Conservation (phyloP, 148 eudicot species). For the Simmondsia chinensis region DNA sequence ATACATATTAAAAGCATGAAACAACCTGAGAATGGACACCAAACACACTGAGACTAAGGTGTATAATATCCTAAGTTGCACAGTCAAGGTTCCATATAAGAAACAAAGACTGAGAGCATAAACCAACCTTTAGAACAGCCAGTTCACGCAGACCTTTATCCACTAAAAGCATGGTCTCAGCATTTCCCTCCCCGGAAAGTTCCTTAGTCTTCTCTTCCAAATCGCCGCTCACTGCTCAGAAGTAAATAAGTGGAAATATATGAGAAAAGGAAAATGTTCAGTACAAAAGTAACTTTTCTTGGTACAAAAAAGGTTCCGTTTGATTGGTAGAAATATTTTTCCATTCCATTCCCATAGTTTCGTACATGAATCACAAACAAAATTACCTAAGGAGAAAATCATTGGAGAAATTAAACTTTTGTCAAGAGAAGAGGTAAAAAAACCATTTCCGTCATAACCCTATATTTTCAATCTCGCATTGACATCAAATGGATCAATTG, state of each 20-base stretch:
- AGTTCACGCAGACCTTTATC: constrained; percentile 87
- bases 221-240: constrained; percentile 41
- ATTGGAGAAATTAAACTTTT: too few species aligned
- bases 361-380: too few species aligned
- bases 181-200: constrained; percentile 44
- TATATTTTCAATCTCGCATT: too few species aligned
- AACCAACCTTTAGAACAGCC: constrained; percentile 57
- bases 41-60: background rate
- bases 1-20: too few species aligned
- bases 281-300: constrained; percentile 1
- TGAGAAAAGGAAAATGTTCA: background rate
- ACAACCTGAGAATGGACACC: too few species aligned
- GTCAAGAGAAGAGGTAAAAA: too few species aligned
- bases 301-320: background rate
- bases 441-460: too few species aligned
- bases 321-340: too few species aligned
- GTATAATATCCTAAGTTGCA: background rate
- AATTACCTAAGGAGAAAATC: too few species aligned
- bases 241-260: constrained; percentile 1
- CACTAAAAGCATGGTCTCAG: constrained; percentile 89
- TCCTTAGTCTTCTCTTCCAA: constrained; percentile 40
- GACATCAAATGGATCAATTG: too few species aligned
- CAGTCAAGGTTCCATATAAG: background rate
- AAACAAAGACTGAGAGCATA: constrained; percentile 2
- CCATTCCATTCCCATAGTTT: too few species aligned